Evolutionary conservation across 2,329 filamentous ascomycete species (phyloP), one percentile per base, ranked within the genome.

Genomic region (Verticillium alfalfae): DNA sequence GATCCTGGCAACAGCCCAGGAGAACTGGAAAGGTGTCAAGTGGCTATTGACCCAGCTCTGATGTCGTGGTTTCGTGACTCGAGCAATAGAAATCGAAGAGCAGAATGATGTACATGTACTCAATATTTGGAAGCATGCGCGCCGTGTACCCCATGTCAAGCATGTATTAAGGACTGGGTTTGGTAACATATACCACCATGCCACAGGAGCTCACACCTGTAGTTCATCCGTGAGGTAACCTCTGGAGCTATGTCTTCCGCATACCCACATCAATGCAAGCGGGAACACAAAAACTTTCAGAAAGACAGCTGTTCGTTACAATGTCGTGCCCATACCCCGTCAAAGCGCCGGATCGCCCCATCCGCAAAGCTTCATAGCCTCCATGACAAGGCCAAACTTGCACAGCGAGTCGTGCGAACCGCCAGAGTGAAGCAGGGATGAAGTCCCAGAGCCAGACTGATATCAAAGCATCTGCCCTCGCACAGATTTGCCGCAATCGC

Each of bases 11-110:
- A 79, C 73, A 15, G 76, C 76, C 10, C 71, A 78, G 63, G 78
- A 81, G 67, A 72, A 74, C 4, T 79, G 71, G 66, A 78, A 77
- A 1, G 79, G 77, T 7, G 77, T 93, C 18, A 76, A 87, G 68
- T 88, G 90, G 64, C 83, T 93, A 61, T 67, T 81, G 36, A 60
- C 68, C 45, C 76, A 77, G 61, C 76, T 79, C 70, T 72, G 73
- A 60, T 37, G 56, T 5, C 56, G 12, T n/a, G 12, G 13, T 34
- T 12, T 31, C 9, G 26, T 54, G 49, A n/a, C 16, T 16, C 5
- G 39, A 41, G 16, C 12, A 7, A 18, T 4, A 18, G 22, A 52
- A 26, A 18, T 18, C 26, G 45, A 13, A 10, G 6, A 31, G 26
- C 26, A 4, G 26, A 31, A 31, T 31, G 26, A 31, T 31, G 26